Conservation (phyloP, 1,284 basidiomycete species). For the Apiotrichum mycotoxinovorans region DNA sequence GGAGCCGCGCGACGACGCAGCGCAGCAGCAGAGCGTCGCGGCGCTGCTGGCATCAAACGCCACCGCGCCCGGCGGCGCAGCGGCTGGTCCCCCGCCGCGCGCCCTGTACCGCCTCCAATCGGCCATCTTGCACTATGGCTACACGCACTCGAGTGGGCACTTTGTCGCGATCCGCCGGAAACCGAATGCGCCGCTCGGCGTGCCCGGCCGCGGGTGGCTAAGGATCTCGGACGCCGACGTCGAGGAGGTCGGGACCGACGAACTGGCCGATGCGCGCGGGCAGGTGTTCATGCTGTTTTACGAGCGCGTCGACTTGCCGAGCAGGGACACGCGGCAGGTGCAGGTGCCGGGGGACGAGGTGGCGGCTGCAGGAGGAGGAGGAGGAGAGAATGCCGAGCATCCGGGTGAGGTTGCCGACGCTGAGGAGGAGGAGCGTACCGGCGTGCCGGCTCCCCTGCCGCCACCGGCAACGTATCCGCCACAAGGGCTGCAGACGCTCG, state of each 20-base stretch:
- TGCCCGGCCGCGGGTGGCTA: conserved; percentile 60
- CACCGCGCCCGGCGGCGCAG: not conserved
- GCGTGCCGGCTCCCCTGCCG: not conserved
- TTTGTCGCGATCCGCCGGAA: conserved; percentile 84
- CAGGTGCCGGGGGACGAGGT: not conserved
- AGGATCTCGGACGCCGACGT: conserved; percentile 80
- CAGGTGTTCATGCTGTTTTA: conserved; percentile 88
- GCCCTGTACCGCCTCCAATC: conserved; percentile 74
- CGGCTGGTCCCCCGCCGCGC: conserved; percentile 27
- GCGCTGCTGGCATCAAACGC: not conserved
- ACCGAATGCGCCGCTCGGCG: conserved; percentile 53
- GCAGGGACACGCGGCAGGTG: not conserved
- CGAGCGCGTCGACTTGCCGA: conserved; percentile 58
- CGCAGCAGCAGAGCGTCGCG: not conserved
- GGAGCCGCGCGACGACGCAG: conserved; percentile 32
- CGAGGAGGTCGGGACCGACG: conserved; percentile 68
- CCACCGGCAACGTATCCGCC: not conserved
- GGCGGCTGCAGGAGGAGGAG: not conserved
- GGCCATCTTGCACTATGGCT: conserved; percentile 82
- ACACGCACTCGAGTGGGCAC: conserved; percentile 79
- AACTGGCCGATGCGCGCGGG: conserved; percentile 56
- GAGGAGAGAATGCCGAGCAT: not conserved
- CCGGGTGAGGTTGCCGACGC: not conserved
- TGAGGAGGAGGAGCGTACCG: not conserved
- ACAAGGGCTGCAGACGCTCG: not conserved